A percentile compares a stretch with the other conserved stretches of the same genome.
Evolutionary conservation across 495 filamentous ascomycete genomes (phyloP).

Genomic region (Talaromyces trachyspermus): DNA sequence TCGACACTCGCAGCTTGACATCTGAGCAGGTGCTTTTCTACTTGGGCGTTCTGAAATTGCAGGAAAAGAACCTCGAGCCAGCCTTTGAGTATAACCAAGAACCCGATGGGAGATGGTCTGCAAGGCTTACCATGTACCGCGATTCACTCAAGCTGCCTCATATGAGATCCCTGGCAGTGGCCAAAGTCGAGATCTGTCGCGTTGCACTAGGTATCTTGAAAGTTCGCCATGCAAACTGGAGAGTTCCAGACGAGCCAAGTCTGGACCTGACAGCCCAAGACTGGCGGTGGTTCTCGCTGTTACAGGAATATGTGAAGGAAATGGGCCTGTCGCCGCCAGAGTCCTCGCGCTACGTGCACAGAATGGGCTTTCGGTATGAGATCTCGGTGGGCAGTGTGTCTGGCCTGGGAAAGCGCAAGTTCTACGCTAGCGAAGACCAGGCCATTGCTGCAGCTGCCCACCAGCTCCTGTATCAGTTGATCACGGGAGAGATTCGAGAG

Average conservation of each 20-base stretch:
- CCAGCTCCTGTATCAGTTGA: slow-evolving; percentile 17
- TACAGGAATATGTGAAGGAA: neutral
- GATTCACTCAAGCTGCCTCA: slow-evolving; percentile 18
- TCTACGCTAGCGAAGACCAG: slow-evolving; percentile 13
- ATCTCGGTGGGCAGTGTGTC: slow-evolving; percentile 12
- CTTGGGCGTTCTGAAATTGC: slow-evolving; percentile 22
- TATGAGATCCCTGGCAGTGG: slow-evolving; percentile 8
- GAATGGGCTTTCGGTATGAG: slow-evolving; percentile 18
- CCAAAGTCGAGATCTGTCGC: slow-evolving; percentile 22
- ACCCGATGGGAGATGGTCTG: slow-evolving; percentile 11
- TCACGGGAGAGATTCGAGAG: slow-evolving; percentile 12
- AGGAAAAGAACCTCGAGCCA: slow-evolving; percentile 14
- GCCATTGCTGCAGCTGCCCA: slow-evolving; percentile 26
- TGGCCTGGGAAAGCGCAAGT: slow-evolving; percentile 11
- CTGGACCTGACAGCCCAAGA: slow-evolving; percentile 9
- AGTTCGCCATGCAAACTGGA: slow-evolving; percentile 17
- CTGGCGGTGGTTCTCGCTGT: slow-evolving; percentile 22
- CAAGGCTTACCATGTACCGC: slow-evolving; percentile 27
- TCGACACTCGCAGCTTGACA: slow-evolving; percentile 7
- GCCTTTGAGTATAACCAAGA: slow-evolving; percentile 18
- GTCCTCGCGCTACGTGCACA: slow-evolving; percentile 15
- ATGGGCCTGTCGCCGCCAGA: slow-evolving; percentile 10
- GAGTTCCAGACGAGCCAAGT: slow-evolving; percentile 20
- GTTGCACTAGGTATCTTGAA: slow-evolving; percentile 19
- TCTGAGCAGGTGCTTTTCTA: slow-evolving; percentile 22